Percentiles rank a stretch among this genome's conserved stretches.
phyloP scores from a whole-genome alignment of 148 eudicot species.

The Nyssa sinensis region DNA sequence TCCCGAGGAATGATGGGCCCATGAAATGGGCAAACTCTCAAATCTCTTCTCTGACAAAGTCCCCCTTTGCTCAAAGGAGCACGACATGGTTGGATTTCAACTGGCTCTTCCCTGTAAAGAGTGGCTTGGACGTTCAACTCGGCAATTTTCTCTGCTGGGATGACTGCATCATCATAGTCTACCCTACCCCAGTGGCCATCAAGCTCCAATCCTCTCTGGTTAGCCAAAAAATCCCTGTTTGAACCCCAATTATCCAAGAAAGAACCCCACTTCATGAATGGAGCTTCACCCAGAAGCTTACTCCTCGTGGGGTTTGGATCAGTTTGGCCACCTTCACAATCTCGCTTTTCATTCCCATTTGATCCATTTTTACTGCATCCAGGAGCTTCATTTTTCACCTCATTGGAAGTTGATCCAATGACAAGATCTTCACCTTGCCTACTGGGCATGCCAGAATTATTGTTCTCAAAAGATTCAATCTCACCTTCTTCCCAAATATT shows the following conservation, averaged over 20 bases:
- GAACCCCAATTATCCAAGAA: conserved; percentile 83
- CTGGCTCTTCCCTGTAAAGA: conserved; percentile 63
- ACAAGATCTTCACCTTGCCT: conserved; percentile 21
- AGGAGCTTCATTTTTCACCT: conserved; percentile 21
- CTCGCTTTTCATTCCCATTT: conserved; percentile 24
- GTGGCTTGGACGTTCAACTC: conserved; percentile 73
- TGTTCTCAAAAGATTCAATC: conserved; percentile 34
- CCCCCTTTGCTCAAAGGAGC: conserved; percentile 77
- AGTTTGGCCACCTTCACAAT: conserved; percentile 16
- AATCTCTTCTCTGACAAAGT: conserved; percentile 79
- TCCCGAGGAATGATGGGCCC: conserved; percentile 82
- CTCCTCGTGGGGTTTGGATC: conserved; percentile 45
- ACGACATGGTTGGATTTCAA: conserved; percentile 71
- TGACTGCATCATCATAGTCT: conserved; percentile 75
- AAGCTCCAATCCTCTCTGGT: conserved; percentile 92
- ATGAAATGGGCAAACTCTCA: conserved; percentile 83
- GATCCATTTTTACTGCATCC: conserved; percentile 22
- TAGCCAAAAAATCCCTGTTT: conserved; percentile 64
- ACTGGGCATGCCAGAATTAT: conserved; percentile 13
- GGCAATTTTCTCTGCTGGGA: conserved; percentile 85
- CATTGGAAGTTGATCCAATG: conserved; percentile 20
- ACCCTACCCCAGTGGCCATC: conserved; percentile 88
- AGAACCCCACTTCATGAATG: conserved; percentile 74
- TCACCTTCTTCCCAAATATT: conserved; percentile 88
- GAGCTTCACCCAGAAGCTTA: conserved; percentile 86